Conservation (phyloP, 257 asterid species). For the Paulownia fortunei region DNA sequence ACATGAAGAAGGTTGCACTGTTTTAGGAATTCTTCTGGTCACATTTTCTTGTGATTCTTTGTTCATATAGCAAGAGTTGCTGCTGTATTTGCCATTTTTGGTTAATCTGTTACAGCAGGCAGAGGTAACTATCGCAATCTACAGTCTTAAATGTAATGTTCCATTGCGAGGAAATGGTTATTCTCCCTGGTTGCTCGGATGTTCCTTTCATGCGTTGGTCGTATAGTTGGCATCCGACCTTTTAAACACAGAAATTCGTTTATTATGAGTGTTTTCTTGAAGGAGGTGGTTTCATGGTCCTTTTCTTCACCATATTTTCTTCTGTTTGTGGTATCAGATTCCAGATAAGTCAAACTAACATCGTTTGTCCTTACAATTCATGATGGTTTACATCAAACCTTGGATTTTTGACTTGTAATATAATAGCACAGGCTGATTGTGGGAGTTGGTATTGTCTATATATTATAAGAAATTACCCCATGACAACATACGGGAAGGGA, state of each 20-base stretch:
- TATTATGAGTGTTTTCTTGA: conserved; percentile 7
- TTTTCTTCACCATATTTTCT: conserved; percentile 9
- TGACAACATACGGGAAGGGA: too few relatives aligned
- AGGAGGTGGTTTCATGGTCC: conserved; percentile 31
- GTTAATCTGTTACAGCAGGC: background rate
- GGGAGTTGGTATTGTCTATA: background rate
- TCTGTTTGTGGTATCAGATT: conserved; percentile 28
- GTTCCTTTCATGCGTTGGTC: conserved; percentile 1
- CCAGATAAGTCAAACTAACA: background rate
- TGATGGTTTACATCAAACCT: conserved; percentile 15
- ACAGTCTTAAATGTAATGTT: conserved; percentile 12
- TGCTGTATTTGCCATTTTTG: background rate
- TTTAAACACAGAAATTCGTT: background rate
- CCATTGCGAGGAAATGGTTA: background rate
- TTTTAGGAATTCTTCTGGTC: background rate
- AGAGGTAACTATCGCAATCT: conserved; percentile 10
- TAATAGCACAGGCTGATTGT: background rate
- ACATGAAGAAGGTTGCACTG: conserved; percentile 2
- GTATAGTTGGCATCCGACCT: background rate
- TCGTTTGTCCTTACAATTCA: background rate
- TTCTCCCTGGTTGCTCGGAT: background rate
- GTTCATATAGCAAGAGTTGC: conserved; percentile 20
- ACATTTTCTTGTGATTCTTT: background rate
- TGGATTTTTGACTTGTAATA: background rate
- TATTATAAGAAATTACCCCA: too few relatives aligned